These are phyloP conservation scores for Nemophila menziesii DNA, from an alignment of 257 asterid genomes.

Conservation along the genomic window DNA sequence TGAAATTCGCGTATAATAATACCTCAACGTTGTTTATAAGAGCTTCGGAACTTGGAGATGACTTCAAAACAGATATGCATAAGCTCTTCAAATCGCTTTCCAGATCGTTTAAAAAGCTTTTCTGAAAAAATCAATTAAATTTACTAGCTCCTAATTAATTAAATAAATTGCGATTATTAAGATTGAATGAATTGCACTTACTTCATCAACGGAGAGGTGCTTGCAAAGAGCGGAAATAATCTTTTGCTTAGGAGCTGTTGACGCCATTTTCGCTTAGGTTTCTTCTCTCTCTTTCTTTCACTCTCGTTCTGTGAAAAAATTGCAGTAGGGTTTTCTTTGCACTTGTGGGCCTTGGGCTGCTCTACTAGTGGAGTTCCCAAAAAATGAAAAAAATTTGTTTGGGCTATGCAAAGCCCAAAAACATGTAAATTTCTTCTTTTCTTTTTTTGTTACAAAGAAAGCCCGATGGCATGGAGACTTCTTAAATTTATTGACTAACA, in stretches of 20 bases:
- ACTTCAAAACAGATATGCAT: conserved; percentile 31
- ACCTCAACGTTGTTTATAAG: conserved; percentile 39
- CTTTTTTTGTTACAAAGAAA: too few species aligned
- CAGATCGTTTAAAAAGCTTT: conserved; percentile 14
- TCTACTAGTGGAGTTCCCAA: background rate
- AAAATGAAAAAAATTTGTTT: too few species aligned
- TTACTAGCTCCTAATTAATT: background rate
- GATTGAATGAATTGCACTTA: conserved; percentile 15
- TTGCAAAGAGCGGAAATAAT: conserved; percentile 46
- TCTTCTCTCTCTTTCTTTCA: conserved; percentile 1
- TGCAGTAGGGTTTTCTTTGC: background rate
- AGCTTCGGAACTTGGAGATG: conserved; percentile 27
- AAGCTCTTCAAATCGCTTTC: conserved; percentile 40
- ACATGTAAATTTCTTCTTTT: too few species aligned
- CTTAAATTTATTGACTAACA: too few species aligned
- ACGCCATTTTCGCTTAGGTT: conserved; percentile 30
- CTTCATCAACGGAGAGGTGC: conserved; percentile 39
- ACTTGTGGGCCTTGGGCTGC: background rate
- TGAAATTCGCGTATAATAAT: too few species aligned
- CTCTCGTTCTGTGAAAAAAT: conserved; percentile 5
- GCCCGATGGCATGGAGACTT: too few species aligned
- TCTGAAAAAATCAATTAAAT: conserved; percentile 27
- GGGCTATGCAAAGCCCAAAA: background rate
- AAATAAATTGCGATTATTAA: background rate
- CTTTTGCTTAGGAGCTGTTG: conserved; percentile 24